Percentiles rank a stretch among this genome's conserved stretches.
These are phyloP conservation scores for Exophiala bonariae DNA, from an alignment of 2,329 filamentous ascomycete genomes.

Conservation along the genomic window DNA sequence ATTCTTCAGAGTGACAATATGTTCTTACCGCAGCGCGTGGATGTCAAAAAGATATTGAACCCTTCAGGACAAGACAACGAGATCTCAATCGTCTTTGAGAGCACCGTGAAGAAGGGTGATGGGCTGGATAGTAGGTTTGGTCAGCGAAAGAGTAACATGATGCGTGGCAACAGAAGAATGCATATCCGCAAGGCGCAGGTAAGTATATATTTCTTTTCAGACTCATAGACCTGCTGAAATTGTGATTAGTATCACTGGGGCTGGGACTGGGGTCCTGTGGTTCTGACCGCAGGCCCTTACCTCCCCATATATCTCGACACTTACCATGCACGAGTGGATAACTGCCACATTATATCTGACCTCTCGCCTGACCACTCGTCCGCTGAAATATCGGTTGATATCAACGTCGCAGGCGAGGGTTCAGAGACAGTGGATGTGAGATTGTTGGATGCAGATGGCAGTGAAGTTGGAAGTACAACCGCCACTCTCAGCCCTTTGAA, in stretches of 20 bases:
- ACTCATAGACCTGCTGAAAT: background rate
- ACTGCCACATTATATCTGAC: constrained; percentile 51
- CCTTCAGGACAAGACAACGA: constrained; percentile 30
- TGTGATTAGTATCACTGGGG: constrained; percentile 40
- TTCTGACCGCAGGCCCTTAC: constrained; percentile 67
- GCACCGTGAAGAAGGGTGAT: constrained; percentile 39
- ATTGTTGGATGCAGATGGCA: constrained; percentile 30
- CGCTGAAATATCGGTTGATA: constrained; percentile 39
- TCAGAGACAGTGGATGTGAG: constrained; percentile 30
- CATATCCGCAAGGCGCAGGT: constrained; percentile 61
- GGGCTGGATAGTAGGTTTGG: constrained; percentile 30
- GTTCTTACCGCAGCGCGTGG: constrained; percentile 71
- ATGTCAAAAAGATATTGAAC: constrained; percentile 35
- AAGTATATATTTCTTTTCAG: constrained; percentile 35
- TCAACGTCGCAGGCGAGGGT: constrained; percentile 35
- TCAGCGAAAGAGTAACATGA: background rate
- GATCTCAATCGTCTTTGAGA: constrained; percentile 50
- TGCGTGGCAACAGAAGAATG: constrained; percentile 27
- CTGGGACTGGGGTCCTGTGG: constrained; percentile 69
- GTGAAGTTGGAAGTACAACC: constrained; percentile 40
- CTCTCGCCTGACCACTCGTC: constrained; percentile 42
- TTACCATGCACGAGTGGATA: constrained; percentile 58
- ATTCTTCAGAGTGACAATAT: constrained; percentile 75
- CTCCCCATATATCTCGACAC: constrained; percentile 65
- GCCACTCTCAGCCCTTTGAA: too few species aligned